Percentiles rank a stretch among this genome's conserved stretches.
phyloP scores from a whole-genome alignment of 352 stramenopile genomes.

The Nothophytophthora sp. region DNA sequence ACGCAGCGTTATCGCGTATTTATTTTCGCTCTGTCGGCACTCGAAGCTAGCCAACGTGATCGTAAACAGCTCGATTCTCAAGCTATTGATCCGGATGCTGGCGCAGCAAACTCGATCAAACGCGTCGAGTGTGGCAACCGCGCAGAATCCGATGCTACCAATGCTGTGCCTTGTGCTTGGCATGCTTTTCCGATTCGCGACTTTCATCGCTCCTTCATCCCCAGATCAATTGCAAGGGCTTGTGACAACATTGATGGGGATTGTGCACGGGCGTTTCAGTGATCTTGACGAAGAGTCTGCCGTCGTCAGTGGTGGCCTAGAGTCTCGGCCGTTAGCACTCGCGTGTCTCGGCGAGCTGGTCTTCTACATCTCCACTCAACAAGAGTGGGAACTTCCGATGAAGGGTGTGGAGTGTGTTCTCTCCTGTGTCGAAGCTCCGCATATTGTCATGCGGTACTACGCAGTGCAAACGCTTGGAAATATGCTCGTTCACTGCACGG shows the following conservation, averaged over 20 bases:
- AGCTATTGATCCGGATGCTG: conserved; percentile 60
- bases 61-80: conserved; percentile 80
- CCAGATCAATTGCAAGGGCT: conserved; percentile 56
- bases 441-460: conserved; percentile 55
- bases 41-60: conserved; percentile 76
- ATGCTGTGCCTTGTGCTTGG: conserved; percentile 66
- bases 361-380: conserved; percentile 74
- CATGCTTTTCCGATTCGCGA: conserved; percentile 68
- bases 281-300: background rate
- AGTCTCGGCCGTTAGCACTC: conserved; percentile 32
- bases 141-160: conserved; percentile 22
- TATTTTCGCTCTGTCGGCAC: conserved; percentile 56
- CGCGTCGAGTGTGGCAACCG: background rate
- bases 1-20: conserved; percentile 54
- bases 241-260: conserved; percentile 33
- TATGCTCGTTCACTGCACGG: conserved; percentile 50
- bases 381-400: conserved; percentile 38
- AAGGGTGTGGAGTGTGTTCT: conserved; percentile 37
- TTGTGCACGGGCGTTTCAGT: conserved; percentile 5
- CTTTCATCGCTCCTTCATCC: conserved; percentile 65
- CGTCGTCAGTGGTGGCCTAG: background rate
- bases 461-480: conserved; percentile 61
- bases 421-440: conserved; percentile 32
- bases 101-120: conserved; percentile 21
- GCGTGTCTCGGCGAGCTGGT: conserved; percentile 72